These are phyloP conservation scores for Amphibolis antarctica DNA, from an alignment of 106 monocot genomes.

Conservation along the genomic window DNA sequence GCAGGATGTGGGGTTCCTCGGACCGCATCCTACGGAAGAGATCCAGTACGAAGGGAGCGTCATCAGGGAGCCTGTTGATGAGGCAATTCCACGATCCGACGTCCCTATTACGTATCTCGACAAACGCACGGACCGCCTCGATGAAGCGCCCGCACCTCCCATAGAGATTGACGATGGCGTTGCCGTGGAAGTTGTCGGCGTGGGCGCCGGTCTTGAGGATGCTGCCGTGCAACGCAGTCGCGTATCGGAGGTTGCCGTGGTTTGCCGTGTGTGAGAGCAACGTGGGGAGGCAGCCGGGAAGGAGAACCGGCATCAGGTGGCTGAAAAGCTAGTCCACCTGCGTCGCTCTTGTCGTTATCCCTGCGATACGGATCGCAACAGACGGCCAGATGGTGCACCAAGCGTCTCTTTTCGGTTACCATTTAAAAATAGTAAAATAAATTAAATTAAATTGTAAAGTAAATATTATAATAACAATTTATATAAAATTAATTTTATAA, in stretches of 20 bases:
- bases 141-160: constrained; percentile 26
- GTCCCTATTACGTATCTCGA: constrained; percentile 24
- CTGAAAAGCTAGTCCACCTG: too few species aligned
- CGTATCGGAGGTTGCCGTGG: constrained; percentile 4
- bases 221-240: constrained; percentile 30
- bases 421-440: too few species aligned
- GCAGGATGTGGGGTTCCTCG: constrained; percentile 1
- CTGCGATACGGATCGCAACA: too few species aligned
- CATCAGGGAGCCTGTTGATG: constrained; percentile 37
- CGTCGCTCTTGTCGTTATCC: too few species aligned
- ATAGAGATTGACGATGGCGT: constrained; percentile 50
- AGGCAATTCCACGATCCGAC: constrained; percentile 65
- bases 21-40: constrained; percentile 34
- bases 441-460: too few species aligned
- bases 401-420: too few species aligned
- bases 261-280: neutral
- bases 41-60: neutral
- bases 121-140: constrained; percentile 25
- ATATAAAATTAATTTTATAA: too few species aligned
- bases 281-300: neutral
- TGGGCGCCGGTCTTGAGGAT: constrained; percentile 32
- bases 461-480: too few species aligned
- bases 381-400: too few species aligned
- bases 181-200: constrained; percentile 28
- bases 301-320: neutral